These are phyloP conservation scores for Dactylis glomerata DNA, from an alignment of 176 grass and related monocot genomes.

Conservation along the genomic window DNA sequence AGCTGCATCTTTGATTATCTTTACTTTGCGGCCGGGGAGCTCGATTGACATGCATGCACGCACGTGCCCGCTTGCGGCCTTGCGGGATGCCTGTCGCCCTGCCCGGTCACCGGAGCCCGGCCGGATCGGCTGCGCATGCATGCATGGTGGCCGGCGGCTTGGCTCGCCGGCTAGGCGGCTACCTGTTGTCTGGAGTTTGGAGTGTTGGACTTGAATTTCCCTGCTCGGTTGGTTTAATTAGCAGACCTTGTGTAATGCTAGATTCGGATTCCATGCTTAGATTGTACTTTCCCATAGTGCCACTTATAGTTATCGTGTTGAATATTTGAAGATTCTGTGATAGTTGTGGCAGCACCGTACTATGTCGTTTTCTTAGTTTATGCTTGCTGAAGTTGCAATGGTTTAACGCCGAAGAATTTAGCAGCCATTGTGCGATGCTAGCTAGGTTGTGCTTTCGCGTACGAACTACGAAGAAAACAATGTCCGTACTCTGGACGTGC, in stretches of 20 bases:
- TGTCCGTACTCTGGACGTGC: no score
- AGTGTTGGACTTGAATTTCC: neutral
- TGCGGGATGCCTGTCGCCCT: conserved; percentile 27
- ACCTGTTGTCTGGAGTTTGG: neutral
- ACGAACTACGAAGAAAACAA: no score
- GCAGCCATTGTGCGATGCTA: neutral
- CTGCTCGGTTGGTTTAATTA: neutral
- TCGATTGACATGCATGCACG: neutral
- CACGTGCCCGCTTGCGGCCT: conserved; percentile 31
- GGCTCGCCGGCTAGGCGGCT: neutral
- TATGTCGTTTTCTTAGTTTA: neutral
- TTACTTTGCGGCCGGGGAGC: neutral
- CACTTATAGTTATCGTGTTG: neutral
- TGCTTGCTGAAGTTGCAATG: neutral
- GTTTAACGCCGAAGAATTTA: neutral
- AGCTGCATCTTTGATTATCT: neutral
- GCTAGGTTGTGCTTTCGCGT: neutral
- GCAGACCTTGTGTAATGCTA: neutral
- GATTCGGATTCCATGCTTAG: neutral
- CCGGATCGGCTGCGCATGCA: conserved; percentile 30
- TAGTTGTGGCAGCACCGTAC: neutral
- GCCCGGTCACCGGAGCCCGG: neutral
- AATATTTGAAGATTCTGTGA: neutral
- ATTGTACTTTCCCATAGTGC: neutral
- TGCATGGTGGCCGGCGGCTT: neutral